Evolutionary conservation across 1,139 yeast genomes (phyloP).

Genomic region (Suhomyces panamericanus): DNA sequence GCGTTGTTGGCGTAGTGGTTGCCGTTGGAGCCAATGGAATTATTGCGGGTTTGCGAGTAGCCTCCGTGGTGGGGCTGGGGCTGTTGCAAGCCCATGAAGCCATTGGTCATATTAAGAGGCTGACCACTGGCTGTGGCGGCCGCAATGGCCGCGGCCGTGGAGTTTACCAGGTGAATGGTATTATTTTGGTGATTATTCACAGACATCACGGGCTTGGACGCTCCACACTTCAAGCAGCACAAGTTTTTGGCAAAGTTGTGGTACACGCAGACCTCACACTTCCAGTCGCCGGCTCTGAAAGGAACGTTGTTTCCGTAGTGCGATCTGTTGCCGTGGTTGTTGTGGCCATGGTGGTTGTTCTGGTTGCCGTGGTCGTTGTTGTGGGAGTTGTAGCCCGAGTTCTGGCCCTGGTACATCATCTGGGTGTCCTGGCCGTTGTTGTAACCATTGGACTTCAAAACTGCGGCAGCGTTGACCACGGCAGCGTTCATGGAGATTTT

Average conservation of each 20-base stretch:
- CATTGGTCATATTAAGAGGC: conserved; percentile 39
- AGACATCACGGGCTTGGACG: conserved; percentile 59
- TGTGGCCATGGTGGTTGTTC: conserved; percentile 14
- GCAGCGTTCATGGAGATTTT: conserved; percentile 19
- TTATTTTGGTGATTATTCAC: conserved; percentile 22
- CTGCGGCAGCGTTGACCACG: conserved; percentile 18
- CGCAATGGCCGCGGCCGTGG: conserved; percentile 53
- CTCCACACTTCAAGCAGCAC: conserved; percentile 85
- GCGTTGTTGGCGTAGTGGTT: conserved; percentile 13
- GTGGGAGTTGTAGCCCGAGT: conserved; percentile 5
- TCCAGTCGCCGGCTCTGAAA: conserved; percentile 97
- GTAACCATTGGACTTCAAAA: conserved; percentile 14
- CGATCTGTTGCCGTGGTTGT: conserved; percentile 20
- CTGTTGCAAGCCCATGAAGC: conserved; percentile 31
- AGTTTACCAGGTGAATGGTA: conserved; percentile 38
- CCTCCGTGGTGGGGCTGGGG: conserved; percentile 30
- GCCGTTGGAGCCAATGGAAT: conserved; percentile 14
- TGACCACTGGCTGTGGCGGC: conserved; percentile 58
- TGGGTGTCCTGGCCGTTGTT: conserved; percentile 11
- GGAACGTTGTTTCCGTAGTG: conserved; percentile 59
- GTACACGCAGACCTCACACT: conserved; percentile 82
- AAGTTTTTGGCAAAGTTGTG: conserved; percentile 93
- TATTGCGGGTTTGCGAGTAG: conserved; percentile 16
- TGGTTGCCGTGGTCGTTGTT: conserved; percentile 9
- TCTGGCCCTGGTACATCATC: conserved; percentile 5